phyloP scores from a whole-genome alignment of 2,329 filamentous ascomycete genomes.

The Davidsoniella australis region DNA sequence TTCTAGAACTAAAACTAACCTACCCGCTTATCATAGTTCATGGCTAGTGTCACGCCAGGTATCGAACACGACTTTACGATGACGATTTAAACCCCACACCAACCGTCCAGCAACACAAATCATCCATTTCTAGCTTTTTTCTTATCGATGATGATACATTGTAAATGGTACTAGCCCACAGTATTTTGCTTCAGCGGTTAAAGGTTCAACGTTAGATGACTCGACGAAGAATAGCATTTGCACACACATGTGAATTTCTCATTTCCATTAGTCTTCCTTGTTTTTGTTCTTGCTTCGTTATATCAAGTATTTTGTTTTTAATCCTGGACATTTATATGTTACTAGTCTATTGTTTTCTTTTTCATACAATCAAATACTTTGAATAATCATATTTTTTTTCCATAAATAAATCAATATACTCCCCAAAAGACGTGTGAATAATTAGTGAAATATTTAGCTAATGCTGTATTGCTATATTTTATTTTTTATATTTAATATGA shows the following conservation, averaged over 20 bases:
- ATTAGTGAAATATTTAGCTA: not conserved
- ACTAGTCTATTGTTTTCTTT: not conserved
- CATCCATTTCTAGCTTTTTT: not conserved
- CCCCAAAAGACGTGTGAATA: not conserved
- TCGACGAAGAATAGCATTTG: too few species aligned
- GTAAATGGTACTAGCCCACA: too few species aligned
- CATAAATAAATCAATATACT: too few species aligned
- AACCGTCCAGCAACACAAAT: too few species aligned
- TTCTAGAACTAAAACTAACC: constrained; percentile 15
- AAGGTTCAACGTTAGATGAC: too few species aligned
- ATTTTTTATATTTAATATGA: not conserved
- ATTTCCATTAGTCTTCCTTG: not conserved
- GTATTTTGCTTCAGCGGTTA: too few species aligned
- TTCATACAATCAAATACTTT: not conserved
- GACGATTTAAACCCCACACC: constrained; percentile 45
- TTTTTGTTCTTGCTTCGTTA: not conserved
- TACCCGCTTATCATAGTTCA: constrained; percentile 32
- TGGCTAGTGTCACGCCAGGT: constrained; percentile 80
- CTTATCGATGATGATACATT: too few species aligned
- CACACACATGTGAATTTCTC: too few species aligned
- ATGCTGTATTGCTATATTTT: not conserved
- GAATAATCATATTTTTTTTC: too few species aligned
- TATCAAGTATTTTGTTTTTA: not conserved
- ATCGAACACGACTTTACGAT: constrained; percentile 98
- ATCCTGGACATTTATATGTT: too few species aligned